Conservation (phyloP, 2,329 filamentous ascomycete species). For the Arthrobotrys sinensis region DNA sequence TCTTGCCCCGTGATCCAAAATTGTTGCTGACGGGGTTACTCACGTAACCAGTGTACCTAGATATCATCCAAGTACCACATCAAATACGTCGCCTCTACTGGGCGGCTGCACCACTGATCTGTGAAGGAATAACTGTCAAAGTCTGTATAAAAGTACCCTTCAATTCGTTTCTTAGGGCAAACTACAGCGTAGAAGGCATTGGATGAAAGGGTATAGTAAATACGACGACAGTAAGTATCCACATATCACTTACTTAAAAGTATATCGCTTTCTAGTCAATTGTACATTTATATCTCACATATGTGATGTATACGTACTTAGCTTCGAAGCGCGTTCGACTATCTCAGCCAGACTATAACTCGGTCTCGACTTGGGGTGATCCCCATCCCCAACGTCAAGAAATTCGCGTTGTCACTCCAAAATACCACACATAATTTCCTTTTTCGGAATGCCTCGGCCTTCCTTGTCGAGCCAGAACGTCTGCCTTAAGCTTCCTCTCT, state of each 20-base stretch:
- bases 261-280: too few species aligned
- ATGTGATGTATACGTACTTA: too few species aligned
- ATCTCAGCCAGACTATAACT: too few species aligned
- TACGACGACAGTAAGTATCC: too few species aligned
- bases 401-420: constrained; percentile 31
- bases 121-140: neutral
- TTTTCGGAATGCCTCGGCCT: constrained; percentile 34
- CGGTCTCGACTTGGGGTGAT: too few species aligned
- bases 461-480: constrained; percentile 16
- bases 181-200: too few species aligned
- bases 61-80: constrained; percentile 38
- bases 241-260: too few species aligned
- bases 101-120: neutral
- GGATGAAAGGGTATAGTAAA: too few species aligned
- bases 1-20: too few species aligned
- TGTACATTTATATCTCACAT: too few species aligned
- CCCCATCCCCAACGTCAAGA: too few species aligned
- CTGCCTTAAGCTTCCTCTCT: neutral
- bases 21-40: neutral
- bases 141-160: neutral
- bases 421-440: constrained; percentile 38
- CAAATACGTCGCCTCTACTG: neutral
- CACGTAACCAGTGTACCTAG: constrained; percentile 7
- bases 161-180: neutral
- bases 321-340: too few species aligned